Evolutionary conservation across 176 grass and related monocot genomes (phyloP), one percentile per base, ranked within the genome.

Genomic region (Lolium multiflorum): DNA sequence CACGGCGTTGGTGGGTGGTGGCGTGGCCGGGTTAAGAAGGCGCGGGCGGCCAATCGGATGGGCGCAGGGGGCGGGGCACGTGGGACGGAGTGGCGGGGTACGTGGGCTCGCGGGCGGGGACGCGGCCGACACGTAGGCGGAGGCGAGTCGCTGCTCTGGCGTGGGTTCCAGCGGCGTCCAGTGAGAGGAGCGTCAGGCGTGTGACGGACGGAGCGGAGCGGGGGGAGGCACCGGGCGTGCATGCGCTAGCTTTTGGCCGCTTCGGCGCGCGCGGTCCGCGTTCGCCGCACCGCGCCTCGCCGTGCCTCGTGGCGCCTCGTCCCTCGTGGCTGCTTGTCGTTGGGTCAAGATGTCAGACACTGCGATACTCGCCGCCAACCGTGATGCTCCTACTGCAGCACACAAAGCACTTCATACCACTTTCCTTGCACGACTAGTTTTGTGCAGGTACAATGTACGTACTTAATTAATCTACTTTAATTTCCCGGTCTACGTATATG

Each of bases 31-130:
- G 39, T 84, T 95, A 94, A 86, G 94, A 87, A 91, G 83, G 84
- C 44, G 73, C 25, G 71, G 39, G 14, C 11, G 38, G 84, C 96
- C 96, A 98, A 96, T 94, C 82, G 94, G 92, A 86, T 50, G 79
- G 63, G 80, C 88, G 97, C 97, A 98, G 90, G 62, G 71, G 77
- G 82, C 91, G 88, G 86, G 86, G 68, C 94, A 92, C 94, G 92
- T 97, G 94, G 89, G 83, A 60, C 46, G 4, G 22, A 38, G 82
- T 46, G 58, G 83, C 86, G 85, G 94, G 92, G 83, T 97, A 94
- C 94, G 94, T 97, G 94, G 94, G 78, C 89, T 83, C 91, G 86
- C 82, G 82, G 47, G 90, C 87, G 82, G 83, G 85, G 87, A 88
- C 67, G 71, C 43, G 80, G 87, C 41, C 71, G 92, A 97, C 94